phyloP scores from a whole-genome alignment of 2,329 filamentous ascomycete species.

The Ceratocystis alfenasii region DNA sequence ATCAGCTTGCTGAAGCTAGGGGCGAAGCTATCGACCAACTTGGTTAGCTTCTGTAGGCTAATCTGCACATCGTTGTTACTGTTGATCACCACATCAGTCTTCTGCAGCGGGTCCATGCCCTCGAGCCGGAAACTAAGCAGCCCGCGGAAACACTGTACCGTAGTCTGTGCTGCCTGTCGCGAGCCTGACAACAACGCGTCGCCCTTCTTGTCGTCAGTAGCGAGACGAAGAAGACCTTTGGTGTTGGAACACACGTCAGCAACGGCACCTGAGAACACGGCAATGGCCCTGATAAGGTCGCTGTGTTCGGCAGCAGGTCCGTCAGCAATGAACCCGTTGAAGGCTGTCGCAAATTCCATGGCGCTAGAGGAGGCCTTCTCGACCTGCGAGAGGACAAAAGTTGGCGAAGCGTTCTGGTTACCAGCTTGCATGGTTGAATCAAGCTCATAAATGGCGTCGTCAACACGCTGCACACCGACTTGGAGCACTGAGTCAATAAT shows the following conservation, averaged over 20 bases:
- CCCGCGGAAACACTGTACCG: slow-evolving; percentile 88
- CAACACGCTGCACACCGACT: slow-evolving; percentile 81
- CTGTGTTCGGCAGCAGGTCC: slow-evolving; percentile 81
- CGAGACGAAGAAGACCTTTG: slow-evolving; percentile 85
- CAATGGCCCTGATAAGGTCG: slow-evolving; percentile 86
- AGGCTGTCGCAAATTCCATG: slow-evolving; percentile 93
- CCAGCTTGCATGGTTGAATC: slow-evolving; percentile 97
- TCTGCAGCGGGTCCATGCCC: slow-evolving; percentile 77
- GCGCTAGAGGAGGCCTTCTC: slow-evolving; percentile 91
- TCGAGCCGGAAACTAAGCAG: slow-evolving; percentile 90
- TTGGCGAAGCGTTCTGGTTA: slow-evolving; percentile 92
- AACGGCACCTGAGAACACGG: slow-evolving; percentile 77
- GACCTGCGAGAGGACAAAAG: slow-evolving; percentile 90
- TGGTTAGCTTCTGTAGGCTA: slow-evolving; percentile 84
- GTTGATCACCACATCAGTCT: slow-evolving; percentile 94
- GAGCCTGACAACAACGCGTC: slow-evolving; percentile 75
- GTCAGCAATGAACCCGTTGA: slow-evolving; percentile 97
- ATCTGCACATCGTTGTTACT: slow-evolving; percentile 94
- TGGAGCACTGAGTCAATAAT: slow-evolving; percentile 96
- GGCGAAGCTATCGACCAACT: slow-evolving; percentile 81
- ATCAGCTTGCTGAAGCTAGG: slow-evolving; percentile 74
- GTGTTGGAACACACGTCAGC: slow-evolving; percentile 93
- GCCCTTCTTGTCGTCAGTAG: slow-evolving; percentile 88
- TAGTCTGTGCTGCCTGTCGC: slow-evolving; percentile 70
- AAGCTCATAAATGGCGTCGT: slow-evolving; percentile 92